Conservation (phyloP, 805 yeast species). For the Pichia cabralensis region DNA sequence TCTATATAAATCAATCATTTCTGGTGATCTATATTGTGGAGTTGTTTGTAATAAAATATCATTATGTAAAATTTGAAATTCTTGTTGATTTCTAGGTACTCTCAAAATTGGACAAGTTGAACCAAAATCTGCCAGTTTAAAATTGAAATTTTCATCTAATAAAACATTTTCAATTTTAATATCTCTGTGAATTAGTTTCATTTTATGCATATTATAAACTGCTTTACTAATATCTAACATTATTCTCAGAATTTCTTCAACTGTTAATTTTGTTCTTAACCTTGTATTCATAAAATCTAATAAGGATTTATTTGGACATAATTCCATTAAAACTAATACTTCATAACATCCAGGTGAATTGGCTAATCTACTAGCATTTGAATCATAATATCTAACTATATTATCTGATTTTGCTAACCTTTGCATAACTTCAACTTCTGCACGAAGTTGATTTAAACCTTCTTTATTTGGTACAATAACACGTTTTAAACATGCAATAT, state of each 20-base stretch:
- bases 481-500: conserved; percentile 76
- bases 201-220: conserved; percentile 73
- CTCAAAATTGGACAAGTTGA: conserved; percentile 64
- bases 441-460: conserved; percentile 70
- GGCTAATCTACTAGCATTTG: conserved; percentile 76
- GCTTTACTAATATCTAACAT: conserved; percentile 77
- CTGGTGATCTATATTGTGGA: conserved; percentile 92
- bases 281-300: conserved; percentile 86
- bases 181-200: conserved; percentile 80
- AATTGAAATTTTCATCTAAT: conserved; percentile 57
- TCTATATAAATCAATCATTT: conserved; percentile 83
- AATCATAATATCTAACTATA: conserved; percentile 86
- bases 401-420: conserved; percentile 67
- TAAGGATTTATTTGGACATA: conserved; percentile 78
- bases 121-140: conserved; percentile 90
- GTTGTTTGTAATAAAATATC: conserved; percentile 88
- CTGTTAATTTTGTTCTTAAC: conserved; percentile 66
- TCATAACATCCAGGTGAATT: conserved; percentile 50
- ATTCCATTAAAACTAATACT: conserved; percentile 86
- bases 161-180: conserved; percentile 91
- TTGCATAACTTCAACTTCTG: conserved; percentile 97
- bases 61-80: conserved; percentile 66
- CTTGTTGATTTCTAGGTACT: conserved; percentile 68
- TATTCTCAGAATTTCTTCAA: conserved; percentile 69
- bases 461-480: conserved; percentile 92